These are phyloP conservation scores for Kwoniella newhampshirensis DNA, from an alignment of 768 basidiomycete species.

Conservation along the genomic window DNA sequence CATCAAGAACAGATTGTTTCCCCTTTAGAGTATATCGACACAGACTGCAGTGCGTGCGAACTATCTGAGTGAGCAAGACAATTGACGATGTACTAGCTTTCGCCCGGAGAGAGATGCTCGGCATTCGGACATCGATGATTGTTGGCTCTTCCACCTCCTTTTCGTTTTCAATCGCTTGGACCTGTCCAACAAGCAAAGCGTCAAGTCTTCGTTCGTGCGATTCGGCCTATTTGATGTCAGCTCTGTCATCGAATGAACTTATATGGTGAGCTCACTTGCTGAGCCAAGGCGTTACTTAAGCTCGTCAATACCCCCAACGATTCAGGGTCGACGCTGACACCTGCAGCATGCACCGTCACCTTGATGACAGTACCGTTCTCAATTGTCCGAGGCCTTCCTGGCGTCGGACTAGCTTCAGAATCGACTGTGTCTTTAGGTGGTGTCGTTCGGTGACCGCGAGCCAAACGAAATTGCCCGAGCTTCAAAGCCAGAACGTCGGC, in stretches of 20 bases:
- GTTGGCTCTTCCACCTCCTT: slow-evolving; percentile 1
- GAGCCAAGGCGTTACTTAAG: not conserved
- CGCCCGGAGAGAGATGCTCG: not conserved
- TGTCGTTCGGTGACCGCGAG: not conserved
- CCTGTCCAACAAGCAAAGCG: slow-evolving; percentile 21
- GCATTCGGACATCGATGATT: slow-evolving; percentile 11
- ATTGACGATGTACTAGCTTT: not conserved
- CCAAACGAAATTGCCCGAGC: slow-evolving; percentile 4
- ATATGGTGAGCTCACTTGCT: slow-evolving; percentile 4
- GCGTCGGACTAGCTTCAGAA: not conserved
- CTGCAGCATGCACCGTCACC: not conserved
- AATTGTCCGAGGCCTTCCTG: not conserved
- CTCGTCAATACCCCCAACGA: not conserved
- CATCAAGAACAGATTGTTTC: slow-evolving; percentile 2
- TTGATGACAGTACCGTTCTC: slow-evolving; percentile 12
- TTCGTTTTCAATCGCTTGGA: slow-evolving; percentile 4
- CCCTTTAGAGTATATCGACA: slow-evolving; percentile 2
- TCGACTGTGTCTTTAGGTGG: too few relatives aligned
- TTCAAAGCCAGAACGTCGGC: slow-evolving; percentile 3
- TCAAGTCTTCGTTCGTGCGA: slow-evolving; percentile 18
- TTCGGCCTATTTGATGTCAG: not conserved
- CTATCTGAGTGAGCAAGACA: not conserved
- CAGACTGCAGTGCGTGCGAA: not conserved
- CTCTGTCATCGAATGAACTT: not conserved
- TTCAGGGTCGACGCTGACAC: slow-evolving; percentile 7